Percentiles rank a stretch among this genome's conserved stretches.
These are phyloP conservation scores for Inonotus hispidus DNA, from an alignment of 1,284 basidiomycete species.

Conservation along the genomic window DNA sequence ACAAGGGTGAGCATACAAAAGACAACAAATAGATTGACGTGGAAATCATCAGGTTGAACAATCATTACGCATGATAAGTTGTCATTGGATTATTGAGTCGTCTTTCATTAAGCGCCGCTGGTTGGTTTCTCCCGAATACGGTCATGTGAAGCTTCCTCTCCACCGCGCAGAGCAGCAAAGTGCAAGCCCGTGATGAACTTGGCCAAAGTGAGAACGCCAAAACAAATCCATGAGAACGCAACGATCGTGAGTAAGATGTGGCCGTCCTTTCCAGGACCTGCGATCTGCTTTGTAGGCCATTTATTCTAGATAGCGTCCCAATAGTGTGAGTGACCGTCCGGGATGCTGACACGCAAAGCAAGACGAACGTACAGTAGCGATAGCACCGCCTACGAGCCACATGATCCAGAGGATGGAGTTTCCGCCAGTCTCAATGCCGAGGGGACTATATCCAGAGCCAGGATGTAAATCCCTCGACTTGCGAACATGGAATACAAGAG, in stretches of 20 bases:
- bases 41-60: too few species aligned
- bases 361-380: slow-evolving; percentile 12
- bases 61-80: too few species aligned
- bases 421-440: slow-evolving; percentile 11
- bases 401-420: slow-evolving; percentile 19
- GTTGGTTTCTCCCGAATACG: not conserved
- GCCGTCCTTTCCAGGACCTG: slow-evolving; percentile 5
- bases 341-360: not conserved
- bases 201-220: slow-evolving; percentile 12
- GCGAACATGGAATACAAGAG: slow-evolving; percentile 1
- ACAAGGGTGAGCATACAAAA: too few species aligned
- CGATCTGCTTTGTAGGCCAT: slow-evolving; percentile 12
- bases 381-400: slow-evolving; percentile 18
- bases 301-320: slow-evolving; percentile 8
- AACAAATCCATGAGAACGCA: slow-evolving; percentile 17
- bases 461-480: not conserved
- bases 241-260: slow-evolving; percentile 16
- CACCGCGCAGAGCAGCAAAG: slow-evolving; percentile 7
- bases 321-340: not conserved
- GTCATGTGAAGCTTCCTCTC: not conserved
- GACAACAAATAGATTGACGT: too few species aligned
- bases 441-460: not conserved
- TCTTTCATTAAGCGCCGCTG: too few species aligned
- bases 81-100: too few species aligned
- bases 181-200: slow-evolving; percentile 12